These are phyloP conservation scores for Acorus calamus DNA, from an alignment of 106 monocot species.

Conservation along the genomic window DNA sequence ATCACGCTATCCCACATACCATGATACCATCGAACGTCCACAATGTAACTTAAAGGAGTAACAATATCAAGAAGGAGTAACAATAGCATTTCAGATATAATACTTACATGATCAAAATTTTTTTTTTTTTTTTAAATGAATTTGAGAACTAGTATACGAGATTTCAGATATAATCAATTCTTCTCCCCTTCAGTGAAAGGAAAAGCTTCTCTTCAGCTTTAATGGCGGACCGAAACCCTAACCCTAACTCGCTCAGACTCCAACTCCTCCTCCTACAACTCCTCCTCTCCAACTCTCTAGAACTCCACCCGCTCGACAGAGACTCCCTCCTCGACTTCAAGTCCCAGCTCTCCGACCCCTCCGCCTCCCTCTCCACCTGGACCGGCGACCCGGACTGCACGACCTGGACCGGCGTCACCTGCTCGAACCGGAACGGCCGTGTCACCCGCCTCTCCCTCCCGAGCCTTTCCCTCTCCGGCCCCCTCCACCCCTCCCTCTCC, in stretches of 20 bases:
- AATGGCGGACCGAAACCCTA: constrained; percentile 1
- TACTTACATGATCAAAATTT: too few relatives aligned
- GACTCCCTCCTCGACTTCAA: constrained; percentile 28
- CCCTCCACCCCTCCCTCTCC: constrained; percentile 28
- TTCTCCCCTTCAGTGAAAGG: too few relatives aligned
- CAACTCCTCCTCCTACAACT: constrained; percentile 1
- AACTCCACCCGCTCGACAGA: constrained; percentile 23
- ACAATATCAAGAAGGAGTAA: too few relatives aligned
- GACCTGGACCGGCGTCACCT: constrained; percentile 26
- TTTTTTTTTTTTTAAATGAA: too few relatives aligned
- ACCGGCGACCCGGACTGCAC: constrained; percentile 13
- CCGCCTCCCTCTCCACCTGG: constrained; percentile 6
- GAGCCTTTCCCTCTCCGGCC: constrained; percentile 10
- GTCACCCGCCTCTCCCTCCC: constrained; percentile 34
- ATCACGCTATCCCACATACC: too few relatives aligned
- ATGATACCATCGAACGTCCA: too few relatives aligned
- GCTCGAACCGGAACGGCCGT: constrained; percentile 21
- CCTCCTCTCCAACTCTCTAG: constrained; percentile 8
- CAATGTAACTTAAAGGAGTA: too few relatives aligned
- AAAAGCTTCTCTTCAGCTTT: too few relatives aligned
- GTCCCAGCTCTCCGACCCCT: constrained; percentile 20
- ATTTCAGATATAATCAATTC: too few relatives aligned
- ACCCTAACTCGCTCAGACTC: constrained; percentile 1
- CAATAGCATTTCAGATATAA: too few relatives aligned
- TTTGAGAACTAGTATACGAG: too few relatives aligned